phyloP scores from a whole-genome alignment of 2,329 filamentous ascomycete species.

The Emergomyces africanus region DNA sequence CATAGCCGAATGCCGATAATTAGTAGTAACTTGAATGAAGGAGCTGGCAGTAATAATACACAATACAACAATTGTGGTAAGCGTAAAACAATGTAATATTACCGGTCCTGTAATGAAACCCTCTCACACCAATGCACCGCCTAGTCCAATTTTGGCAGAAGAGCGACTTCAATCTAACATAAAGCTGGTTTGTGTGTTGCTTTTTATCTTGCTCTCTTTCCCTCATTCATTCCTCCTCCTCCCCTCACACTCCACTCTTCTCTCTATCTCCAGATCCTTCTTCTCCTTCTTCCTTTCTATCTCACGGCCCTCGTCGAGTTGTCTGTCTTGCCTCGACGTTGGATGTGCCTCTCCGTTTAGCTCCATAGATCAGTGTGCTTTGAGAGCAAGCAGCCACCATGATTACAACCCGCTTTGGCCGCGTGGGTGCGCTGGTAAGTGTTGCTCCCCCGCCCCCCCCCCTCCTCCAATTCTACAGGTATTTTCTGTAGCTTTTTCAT shows the following conservation, averaged over 20 bases:
- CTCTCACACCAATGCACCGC: not conserved
- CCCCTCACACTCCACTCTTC: conserved; percentile 21
- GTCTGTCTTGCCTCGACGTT: conserved; percentile 20
- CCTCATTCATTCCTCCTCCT: conserved; percentile 14
- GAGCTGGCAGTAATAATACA: not conserved
- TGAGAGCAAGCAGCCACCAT: conserved; percentile 28
- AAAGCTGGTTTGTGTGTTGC: not conserved
- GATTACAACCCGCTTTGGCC: conserved; percentile 36
- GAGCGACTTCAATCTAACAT: not conserved
- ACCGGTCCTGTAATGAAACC: not conserved
- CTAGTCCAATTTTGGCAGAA: not conserved
- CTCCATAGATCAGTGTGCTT: conserved; percentile 20
- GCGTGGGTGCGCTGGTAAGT: conserved; percentile 37
- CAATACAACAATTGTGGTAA: not conserved
- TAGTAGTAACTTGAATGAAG: not conserved
- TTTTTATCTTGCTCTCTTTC: conserved; percentile 8
- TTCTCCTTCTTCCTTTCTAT: conserved; percentile 25
- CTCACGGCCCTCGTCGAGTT: conserved; percentile 21
- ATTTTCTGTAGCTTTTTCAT: not conserved
- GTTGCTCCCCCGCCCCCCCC: conserved; percentile 3
- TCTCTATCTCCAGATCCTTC: conserved; percentile 16
- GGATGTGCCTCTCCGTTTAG: conserved; percentile 18
- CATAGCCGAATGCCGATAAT: not conserved
- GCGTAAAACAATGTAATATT: not conserved
- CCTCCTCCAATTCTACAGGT: not conserved